phyloP scores from a whole-genome alignment of 176 grass and related monocot genomes.

The Musa schizocarpa region DNA sequence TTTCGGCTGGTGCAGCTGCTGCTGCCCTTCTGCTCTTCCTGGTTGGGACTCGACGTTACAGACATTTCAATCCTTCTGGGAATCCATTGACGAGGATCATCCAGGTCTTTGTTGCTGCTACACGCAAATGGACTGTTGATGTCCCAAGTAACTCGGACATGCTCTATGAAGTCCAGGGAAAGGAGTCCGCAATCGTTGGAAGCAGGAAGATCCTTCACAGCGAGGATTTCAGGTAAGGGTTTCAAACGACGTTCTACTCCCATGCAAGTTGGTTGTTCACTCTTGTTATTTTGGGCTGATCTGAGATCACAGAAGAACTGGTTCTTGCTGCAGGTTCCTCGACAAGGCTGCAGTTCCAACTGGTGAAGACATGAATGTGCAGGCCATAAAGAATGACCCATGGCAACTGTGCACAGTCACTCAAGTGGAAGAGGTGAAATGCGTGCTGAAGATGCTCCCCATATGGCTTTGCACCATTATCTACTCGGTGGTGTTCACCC shows the following conservation, averaged over 20 bases:
- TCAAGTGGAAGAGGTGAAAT: conserved; percentile 54
- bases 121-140: conserved; percentile 39
- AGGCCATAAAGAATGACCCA: conserved; percentile 23
- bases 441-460: conserved; percentile 67
- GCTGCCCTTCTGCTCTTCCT: conserved; percentile 61
- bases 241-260: too few relatives aligned
- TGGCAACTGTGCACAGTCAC: conserved; percentile 40
- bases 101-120: conserved; percentile 59
- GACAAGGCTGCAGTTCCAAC: conserved; percentile 59
- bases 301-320: too few relatives aligned
- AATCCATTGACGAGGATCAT: conserved; percentile 70
- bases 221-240: conserved; percentile 29
- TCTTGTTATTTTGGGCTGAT: too few relatives aligned
- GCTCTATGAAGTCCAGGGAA: conserved; percentile 50
- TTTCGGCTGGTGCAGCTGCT: conserved; percentile 40
- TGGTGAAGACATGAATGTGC: conserved; percentile 23
- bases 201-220: conserved; percentile 62
- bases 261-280: too few relatives aligned
- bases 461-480: conserved; percentile 89
- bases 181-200: conserved; percentile 29
- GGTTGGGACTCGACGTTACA: conserved; percentile 50
- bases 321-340: conserved; percentile 29
- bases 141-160: conserved; percentile 22
- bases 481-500: conserved; percentile 84
- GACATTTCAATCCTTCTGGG: conserved; percentile 59